A percentile compares a stretch with the other conserved stretches of the same genome.
Conservation (phyloP, 306 rosid genomes). For the Quercus alba region DNA sequence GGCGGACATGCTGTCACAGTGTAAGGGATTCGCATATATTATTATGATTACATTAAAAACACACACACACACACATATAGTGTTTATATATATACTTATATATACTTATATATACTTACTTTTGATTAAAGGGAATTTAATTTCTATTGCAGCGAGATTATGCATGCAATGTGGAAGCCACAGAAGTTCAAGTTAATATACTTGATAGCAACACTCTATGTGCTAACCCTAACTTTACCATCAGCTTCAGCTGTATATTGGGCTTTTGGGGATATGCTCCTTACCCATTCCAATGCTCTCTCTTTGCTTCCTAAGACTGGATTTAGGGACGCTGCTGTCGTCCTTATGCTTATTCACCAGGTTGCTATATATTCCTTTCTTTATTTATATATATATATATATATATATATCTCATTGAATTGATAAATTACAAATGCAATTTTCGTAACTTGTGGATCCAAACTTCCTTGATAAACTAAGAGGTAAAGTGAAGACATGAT, state of each 20-base stretch:
- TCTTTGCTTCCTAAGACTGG: conserved; percentile 77
- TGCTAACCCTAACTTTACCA: conserved; percentile 85
- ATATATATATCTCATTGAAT: too few relatives aligned
- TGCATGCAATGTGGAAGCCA: conserved; percentile 99
- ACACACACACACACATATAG: neutral
- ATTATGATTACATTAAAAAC: neutral
- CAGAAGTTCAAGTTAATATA: conserved; percentile 91
- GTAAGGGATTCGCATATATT: conserved; percentile 41
- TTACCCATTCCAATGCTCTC: conserved; percentile 89
- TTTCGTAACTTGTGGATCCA: too few relatives aligned
- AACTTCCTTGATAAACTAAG: too few relatives aligned
- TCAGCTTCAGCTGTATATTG: conserved; percentile 93
- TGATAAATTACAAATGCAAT: too few relatives aligned
- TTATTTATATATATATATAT: too few relatives aligned
- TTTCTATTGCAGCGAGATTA: conserved; percentile 66
- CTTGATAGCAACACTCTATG: conserved; percentile 85
- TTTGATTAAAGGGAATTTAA: conserved; percentile 11
- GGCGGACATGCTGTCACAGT: conserved; percentile 99
- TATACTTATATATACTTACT: neutral
- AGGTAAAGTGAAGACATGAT: too few relatives aligned
- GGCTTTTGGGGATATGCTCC: conserved; percentile 91
- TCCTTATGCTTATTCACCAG: conserved; percentile 99
- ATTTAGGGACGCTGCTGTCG: conserved; percentile 75
- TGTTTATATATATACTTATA: neutral
- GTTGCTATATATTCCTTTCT: conserved; percentile 19